Base-by-base conservation (phyloP, 2,329 filamentous ascomycete species). In the Apiospora koreana region DNA sequence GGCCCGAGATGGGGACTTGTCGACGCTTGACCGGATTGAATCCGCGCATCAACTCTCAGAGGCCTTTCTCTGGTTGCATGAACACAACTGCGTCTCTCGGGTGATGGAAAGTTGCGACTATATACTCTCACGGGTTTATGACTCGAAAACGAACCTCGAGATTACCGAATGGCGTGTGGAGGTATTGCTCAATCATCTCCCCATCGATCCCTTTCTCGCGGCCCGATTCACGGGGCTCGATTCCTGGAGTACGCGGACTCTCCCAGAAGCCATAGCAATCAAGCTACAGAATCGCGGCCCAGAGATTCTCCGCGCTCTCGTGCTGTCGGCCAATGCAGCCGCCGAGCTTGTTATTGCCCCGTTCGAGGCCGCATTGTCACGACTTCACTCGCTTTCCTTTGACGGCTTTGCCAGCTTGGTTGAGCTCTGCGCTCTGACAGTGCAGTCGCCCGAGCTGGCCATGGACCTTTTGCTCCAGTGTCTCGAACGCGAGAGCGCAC, bases 401-500 rank as follows among this genome's bases (percentile, higher is more conserved):
- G 67, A 75, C 50, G 50, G 69, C 2, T 79, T 80, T 65, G 74
- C 74, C 5, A 73, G 75, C 8, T 70, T 82, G 3, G 75, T 81
- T 21, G 77, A 81, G 71, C 74, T 80, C 10, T 73, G 79, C 38
- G 72, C 79, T 25, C 72, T 82, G 21, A 76, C 77, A 1, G 75
- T 80, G 14, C 72, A 74, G 14, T 77, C 75, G 23, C 72, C 78
- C 4, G 80, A 81, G 42, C 62, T 76, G 48, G 35, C 68, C n/a
- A 31, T 65, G 38, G 68, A 81, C 67, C 68, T 81, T 10, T 70
- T 82, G 21, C 72, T 82, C 7, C 77, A 76, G 38, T 73, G 74
- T 16, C 69, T 84, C 1, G 80, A 83, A 66, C 76, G 74, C 9
- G 76, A 79, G 69, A 76, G 48, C 38, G 70, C 64, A 14, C 76